Conservation (phyloP, 2,329 filamentous ascomycete species). For the Elsinoe perseae region DNA sequence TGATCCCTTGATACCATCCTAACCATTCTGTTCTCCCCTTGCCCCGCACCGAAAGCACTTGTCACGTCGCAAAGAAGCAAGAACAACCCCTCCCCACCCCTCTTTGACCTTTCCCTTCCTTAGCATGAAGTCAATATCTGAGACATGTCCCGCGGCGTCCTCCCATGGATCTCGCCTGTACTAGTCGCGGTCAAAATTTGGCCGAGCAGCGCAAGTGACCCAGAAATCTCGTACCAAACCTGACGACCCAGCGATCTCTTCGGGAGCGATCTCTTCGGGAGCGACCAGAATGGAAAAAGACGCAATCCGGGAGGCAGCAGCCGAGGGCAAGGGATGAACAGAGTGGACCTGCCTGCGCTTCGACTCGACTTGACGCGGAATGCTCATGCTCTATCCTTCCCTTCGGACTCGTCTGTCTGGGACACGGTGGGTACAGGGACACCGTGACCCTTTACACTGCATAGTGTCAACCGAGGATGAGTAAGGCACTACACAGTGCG, state of each 20-base stretch:
- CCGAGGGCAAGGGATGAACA: background rate
- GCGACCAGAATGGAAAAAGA: background rate
- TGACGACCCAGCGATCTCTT: background rate
- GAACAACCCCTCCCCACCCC: background rate
- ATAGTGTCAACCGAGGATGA: background rate
- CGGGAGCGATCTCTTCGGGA: too few relatives aligned
- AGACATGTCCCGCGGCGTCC: background rate
- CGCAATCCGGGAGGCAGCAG: background rate
- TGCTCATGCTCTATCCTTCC: too few relatives aligned
- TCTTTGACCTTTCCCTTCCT: background rate
- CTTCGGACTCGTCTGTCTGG: background rate
- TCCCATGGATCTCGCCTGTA: slow-evolving; percentile 2
- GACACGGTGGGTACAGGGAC: background rate
- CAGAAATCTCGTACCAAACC: background rate
- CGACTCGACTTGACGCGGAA: background rate
- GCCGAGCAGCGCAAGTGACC: background rate
- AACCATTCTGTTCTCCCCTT: background rate
- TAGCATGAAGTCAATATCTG: slow-evolving; percentile 14
- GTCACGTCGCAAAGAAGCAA: background rate
- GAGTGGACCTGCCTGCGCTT: background rate
- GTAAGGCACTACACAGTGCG: too few relatives aligned
- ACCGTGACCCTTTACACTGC: background rate
- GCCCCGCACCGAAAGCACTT: background rate
- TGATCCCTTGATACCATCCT: background rate
- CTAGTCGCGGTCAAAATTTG: background rate